Evolutionary conservation across 768 basidiomycete genomes (phyloP).

Genomic region (Kondoa subrosea): DNA sequence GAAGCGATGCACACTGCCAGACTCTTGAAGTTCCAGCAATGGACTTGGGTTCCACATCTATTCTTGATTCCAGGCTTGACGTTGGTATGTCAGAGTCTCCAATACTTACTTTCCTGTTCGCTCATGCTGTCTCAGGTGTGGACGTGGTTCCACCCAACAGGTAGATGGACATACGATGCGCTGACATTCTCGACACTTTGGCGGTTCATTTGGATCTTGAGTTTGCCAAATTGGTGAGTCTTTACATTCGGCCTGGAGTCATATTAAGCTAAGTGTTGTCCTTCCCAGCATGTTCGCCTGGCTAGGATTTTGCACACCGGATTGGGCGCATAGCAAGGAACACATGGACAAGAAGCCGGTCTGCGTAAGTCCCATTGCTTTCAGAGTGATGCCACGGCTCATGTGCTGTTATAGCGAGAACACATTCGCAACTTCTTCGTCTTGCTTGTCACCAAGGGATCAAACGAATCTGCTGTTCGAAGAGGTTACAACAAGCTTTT

Average conservation of each 20-base stretch:
- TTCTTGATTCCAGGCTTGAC: conserved; percentile 28
- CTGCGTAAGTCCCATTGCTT: conserved; percentile 8
- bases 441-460: conserved; percentile 31
- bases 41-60: conserved; percentile 29
- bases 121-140: conserved; percentile 22
- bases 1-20: conserved; percentile 28
- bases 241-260: no score
- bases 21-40: conserved; percentile 27
- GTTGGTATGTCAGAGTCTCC: background rate
- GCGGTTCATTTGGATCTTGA: conserved; percentile 30
- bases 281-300: conserved; percentile 29
- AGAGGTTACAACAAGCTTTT: conserved; percentile 30
- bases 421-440: conserved; percentile 32
- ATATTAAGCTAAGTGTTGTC: no score
- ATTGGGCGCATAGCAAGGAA: conserved; percentile 23
- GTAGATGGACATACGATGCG: conserved; percentile 22
- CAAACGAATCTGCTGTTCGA: conserved; percentile 30
- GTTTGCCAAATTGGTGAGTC: conserved; percentile 31
- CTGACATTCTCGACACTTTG: conserved; percentile 29
- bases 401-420: conserved; percentile 22
- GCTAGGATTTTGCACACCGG: conserved; percentile 30
- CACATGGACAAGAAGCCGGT: conserved; percentile 28
- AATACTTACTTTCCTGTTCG: background rate
- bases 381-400: background rate
- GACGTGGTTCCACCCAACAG: conserved; percentile 28